These are phyloP conservation scores for Nyssa sinensis DNA, from an alignment of 148 eudicot genomes.

Conservation along the genomic window DNA sequence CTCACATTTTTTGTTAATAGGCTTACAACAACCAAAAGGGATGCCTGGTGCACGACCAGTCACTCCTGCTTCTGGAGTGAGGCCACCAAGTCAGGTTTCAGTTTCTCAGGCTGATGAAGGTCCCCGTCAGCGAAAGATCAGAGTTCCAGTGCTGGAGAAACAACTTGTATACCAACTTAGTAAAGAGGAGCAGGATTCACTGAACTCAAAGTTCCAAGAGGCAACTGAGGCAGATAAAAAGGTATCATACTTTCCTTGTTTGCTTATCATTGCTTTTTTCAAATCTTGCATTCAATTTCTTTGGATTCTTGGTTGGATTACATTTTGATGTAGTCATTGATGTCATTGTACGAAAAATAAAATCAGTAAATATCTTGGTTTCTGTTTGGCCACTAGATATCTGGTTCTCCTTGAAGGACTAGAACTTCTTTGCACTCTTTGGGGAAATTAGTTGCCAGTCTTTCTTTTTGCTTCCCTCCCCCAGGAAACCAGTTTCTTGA, in stretches of 20 bases:
- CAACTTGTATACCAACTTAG: constrained; percentile 88
- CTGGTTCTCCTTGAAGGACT: too few species aligned
- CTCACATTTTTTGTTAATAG: constrained; percentile 30
- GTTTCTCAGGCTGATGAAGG: constrained; percentile 53
- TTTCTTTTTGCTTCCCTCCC: too few species aligned
- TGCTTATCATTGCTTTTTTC: too few species aligned
- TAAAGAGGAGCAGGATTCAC: constrained; percentile 81
- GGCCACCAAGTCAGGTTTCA: constrained; percentile 70
- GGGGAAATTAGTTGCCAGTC: too few species aligned
- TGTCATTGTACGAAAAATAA: too few species aligned
- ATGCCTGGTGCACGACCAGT: constrained; percentile 46
- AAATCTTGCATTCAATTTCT: too few species aligned
- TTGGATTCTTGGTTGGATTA: too few species aligned
- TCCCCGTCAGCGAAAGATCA: constrained; percentile 65
- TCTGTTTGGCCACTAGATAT: too few species aligned
- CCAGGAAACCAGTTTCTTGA: too few species aligned
- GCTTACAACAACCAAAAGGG: constrained; percentile 62
- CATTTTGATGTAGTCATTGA: too few species aligned
- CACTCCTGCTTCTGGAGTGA: constrained; percentile 51
- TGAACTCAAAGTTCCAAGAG: constrained; percentile 83
- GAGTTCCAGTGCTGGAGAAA: constrained; percentile 89
- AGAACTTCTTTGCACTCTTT: too few species aligned
- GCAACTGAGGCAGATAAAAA: constrained; percentile 87
- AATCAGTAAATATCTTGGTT: too few species aligned
- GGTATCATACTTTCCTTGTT: constrained; percentile 15